phyloP scores from a whole-genome alignment of 1,139 yeast genomes.

The Geotrichum bryndzae region DNA sequence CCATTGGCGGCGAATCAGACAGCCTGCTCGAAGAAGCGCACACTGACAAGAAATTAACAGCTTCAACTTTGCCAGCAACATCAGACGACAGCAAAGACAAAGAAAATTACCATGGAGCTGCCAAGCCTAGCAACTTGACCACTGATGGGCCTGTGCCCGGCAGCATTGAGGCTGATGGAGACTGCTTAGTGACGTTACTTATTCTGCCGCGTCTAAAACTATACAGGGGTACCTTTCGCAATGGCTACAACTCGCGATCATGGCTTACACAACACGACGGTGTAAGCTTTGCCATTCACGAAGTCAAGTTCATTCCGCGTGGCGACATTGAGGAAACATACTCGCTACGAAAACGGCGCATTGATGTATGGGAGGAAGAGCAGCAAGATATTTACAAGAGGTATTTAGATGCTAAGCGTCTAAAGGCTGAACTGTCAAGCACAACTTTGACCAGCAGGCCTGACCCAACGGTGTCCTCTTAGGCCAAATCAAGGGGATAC shows the following conservation, averaged over 20 bases:
- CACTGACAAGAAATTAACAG: not conserved
- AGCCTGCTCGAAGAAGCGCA: not conserved
- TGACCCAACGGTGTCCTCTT: not conserved
- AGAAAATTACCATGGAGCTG: not conserved
- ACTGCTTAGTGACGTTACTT: conserved; percentile 63
- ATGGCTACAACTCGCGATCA: conserved; percentile 66
- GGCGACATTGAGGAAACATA: conserved; percentile 34
- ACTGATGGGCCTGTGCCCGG: not conserved
- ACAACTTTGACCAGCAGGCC: not conserved
- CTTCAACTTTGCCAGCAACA: not conserved
- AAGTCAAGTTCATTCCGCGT: conserved; percentile 34
- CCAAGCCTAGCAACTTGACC: not conserved
- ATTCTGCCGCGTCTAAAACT: conserved; percentile 59
- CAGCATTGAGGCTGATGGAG: conserved; percentile 29
- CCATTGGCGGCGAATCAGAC: not conserved
- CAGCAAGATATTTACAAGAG: not conserved
- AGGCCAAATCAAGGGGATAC: not conserved
- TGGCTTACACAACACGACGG: conserved; percentile 73
- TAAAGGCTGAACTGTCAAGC: not conserved
- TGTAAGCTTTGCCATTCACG: conserved; percentile 53
- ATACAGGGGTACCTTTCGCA: conserved; percentile 58
- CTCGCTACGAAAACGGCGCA: conserved; percentile 26
- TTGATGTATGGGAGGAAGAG: conserved; percentile 28
- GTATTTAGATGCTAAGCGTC: not conserved
- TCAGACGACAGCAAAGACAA: not conserved